Conservation (phyloP, 2,329 filamentous ascomycete genomes). For the Chaetomium strumarium region DNA sequence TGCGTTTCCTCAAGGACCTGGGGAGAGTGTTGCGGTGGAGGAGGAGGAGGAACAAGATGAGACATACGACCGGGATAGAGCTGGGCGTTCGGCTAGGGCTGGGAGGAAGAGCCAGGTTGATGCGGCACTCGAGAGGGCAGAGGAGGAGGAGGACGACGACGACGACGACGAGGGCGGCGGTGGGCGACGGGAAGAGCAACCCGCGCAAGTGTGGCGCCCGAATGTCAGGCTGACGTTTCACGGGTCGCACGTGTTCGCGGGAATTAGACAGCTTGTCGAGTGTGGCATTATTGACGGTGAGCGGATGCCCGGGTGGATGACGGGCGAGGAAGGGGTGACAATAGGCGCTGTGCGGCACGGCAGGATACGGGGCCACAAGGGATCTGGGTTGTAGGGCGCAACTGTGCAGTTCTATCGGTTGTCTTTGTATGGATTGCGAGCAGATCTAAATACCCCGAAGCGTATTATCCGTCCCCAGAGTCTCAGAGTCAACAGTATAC, state of each 20-base stretch:
- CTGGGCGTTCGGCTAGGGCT: background rate
- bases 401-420: background rate
- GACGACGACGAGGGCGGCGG: conserved; percentile 28
- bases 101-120: conserved; percentile 8
- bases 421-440: background rate
- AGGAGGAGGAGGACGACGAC: too few relatives aligned
- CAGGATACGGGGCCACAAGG: conserved; percentile 54
- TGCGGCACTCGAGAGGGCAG: conserved; percentile 18
- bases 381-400: conserved; percentile 42
- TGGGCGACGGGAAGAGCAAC: background rate
- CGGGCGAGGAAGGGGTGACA: conserved; percentile 77
- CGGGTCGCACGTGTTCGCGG: conserved; percentile 74
- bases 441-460: background rate
- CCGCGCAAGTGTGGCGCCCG: conserved; percentile 43
- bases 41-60: conserved; percentile 26
- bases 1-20: conserved; percentile 38
- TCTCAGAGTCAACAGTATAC: background rate
- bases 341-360: conserved; percentile 63
- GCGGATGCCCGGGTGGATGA: conserved; percentile 85
- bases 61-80: conserved; percentile 19
- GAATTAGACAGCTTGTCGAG: conserved; percentile 72
- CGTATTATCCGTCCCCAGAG: background rate
- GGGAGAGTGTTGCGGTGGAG: conserved; percentile 19
- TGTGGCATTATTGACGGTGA: conserved; percentile 67
- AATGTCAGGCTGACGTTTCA: conserved; percentile 62